These are phyloP conservation scores for Arabidopsis suecica DNA, from an alignment of 345 rosid species.

Conservation along the genomic window DNA sequence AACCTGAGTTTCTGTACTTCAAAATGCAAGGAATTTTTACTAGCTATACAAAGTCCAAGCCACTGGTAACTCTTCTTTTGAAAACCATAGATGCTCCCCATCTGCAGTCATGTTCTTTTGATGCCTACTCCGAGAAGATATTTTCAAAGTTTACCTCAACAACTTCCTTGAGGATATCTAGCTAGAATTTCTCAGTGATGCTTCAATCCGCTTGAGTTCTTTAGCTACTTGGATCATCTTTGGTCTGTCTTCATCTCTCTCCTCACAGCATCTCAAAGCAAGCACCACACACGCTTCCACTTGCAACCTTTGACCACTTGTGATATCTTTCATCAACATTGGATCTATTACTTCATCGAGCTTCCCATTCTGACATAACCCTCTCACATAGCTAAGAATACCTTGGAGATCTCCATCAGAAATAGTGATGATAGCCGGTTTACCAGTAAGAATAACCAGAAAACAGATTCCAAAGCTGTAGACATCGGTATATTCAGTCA, in stretches of 20 bases:
- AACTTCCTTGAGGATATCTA: background rate
- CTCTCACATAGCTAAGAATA: slow-evolving; percentile 12
- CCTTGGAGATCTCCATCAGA: background rate
- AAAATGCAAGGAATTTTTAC: background rate
- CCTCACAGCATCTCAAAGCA: slow-evolving; percentile 33
- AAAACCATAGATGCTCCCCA: background rate
- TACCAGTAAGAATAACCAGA: slow-evolving; percentile 11
- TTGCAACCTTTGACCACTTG: slow-evolving; percentile 16
- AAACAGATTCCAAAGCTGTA: slow-evolving; percentile 28
- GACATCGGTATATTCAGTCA: slow-evolving; percentile 28
- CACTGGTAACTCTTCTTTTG: background rate
- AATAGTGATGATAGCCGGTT: background rate
- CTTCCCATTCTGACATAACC: slow-evolving; percentile 10
- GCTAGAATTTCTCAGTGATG: background rate
- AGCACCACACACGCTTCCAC: slow-evolving; percentile 20
- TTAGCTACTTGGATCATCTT: slow-evolving; percentile 43
- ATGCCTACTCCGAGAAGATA: background rate
- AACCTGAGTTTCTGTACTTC: background rate
- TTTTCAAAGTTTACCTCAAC: background rate
- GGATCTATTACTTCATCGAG: slow-evolving; percentile 24
- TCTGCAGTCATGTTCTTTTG: background rate
- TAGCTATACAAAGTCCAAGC: background rate
- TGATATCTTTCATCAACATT: slow-evolving; percentile 11
- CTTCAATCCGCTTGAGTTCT: slow-evolving; percentile 25
- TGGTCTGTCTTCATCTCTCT: slow-evolving; percentile 32